phyloP scores from a whole-genome alignment of 2,329 filamentous ascomycete species.

The Colletotrichum truncatum region DNA sequence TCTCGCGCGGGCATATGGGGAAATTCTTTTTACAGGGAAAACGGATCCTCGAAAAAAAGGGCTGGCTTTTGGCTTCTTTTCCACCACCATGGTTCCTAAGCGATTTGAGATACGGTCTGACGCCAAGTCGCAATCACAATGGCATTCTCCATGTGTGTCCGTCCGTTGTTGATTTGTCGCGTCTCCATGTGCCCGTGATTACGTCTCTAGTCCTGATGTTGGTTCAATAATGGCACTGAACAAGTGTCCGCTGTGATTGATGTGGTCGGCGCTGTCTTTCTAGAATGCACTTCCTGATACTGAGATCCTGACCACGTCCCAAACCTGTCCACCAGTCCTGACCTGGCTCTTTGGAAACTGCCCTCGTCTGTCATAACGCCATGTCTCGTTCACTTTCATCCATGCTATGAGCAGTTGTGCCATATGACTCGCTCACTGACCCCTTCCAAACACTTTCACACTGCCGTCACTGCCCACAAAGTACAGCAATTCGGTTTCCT shows the following conservation, averaged over 20 bases:
- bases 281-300: no score
- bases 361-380: neutral
- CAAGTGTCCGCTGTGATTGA: neutral
- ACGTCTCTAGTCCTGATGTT: no score
- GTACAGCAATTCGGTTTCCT: constrained; percentile 81
- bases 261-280: neutral
- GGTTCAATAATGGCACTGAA: neutral
- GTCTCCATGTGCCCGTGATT: no score
- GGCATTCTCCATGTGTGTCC: neutral
- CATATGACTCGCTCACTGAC: no score
- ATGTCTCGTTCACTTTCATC: no score
- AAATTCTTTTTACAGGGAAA: constrained; percentile 19
- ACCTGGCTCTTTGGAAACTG: no score
- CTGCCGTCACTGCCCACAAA: constrained; percentile 81
- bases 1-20: constrained; percentile 3
- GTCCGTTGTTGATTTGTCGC: neutral
- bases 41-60: constrained; percentile 26
- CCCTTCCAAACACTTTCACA: constrained; percentile 86
- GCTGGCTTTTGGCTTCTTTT: constrained; percentile 17
- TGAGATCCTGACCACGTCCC: no score
- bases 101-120: neutral
- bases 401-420: no score
- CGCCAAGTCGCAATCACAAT: neutral
- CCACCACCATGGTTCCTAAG: neutral
- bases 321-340: no score